Percentiles rank a stretch among this genome's conserved stretches.
Evolutionary conservation across 2,329 filamentous ascomycete genomes (phyloP).

Genomic region (Paramyrothecium sp.): DNA sequence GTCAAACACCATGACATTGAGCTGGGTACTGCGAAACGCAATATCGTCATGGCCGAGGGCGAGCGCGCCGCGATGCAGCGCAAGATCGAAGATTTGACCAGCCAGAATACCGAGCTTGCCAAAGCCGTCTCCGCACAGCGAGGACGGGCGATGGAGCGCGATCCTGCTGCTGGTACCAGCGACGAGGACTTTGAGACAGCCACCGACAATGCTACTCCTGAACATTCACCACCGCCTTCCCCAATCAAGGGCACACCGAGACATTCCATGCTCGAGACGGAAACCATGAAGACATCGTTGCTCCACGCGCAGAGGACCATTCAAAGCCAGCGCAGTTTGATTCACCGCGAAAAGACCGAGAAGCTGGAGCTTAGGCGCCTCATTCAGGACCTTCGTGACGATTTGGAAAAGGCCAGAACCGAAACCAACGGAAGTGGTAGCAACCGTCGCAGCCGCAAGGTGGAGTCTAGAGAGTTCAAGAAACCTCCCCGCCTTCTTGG

Average conservation of each 20-base stretch:
- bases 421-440: conserved; percentile 41
- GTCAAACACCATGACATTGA: conserved; percentile 89
- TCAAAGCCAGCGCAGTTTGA: conserved; percentile 89
- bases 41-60: conserved; percentile 71
- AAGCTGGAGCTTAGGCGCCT: conserved; percentile 94
- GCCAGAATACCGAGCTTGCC: conserved; percentile 88
- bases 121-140: conserved; percentile 76
- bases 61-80: conserved; percentile 77
- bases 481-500: conserved; percentile 79
- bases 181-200: conserved; percentile 65
- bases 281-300: conserved; percentile 91
- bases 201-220: conserved; percentile 71
- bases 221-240: conserved; percentile 86
- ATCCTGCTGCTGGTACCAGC: conserved; percentile 56
- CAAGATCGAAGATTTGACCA: conserved; percentile 83
- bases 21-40: conserved; percentile 78
- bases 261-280: conserved; percentile 88
- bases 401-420: conserved; percentile 71
- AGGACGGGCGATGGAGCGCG: conserved; percentile 63
- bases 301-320: conserved; percentile 96
- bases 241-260: conserved; percentile 89
- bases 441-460: conserved; percentile 62
- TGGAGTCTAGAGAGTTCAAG: conserved; percentile 69
- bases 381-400: conserved; percentile 91
- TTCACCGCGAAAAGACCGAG: conserved; percentile 97